Evolutionary conservation across 176 grass and related monocot genomes (phyloP).

Genomic region (Raddia guianensis): DNA sequence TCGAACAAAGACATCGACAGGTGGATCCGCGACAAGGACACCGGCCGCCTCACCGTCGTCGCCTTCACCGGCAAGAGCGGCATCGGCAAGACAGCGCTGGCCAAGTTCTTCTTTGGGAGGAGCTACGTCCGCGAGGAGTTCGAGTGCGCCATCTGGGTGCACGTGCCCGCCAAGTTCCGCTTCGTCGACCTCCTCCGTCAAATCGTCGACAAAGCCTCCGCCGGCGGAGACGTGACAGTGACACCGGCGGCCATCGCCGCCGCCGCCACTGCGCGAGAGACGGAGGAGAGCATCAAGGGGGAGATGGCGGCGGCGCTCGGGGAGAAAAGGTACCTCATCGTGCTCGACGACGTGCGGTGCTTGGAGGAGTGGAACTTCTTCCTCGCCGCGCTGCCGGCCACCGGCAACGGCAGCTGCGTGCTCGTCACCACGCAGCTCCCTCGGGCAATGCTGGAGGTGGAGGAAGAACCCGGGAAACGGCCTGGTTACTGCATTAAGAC

Average conservation of each 20-base stretch:
- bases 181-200: not conserved
- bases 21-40: not conserved
- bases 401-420: not conserved
- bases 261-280: no score
- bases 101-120: not conserved
- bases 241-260: no score
- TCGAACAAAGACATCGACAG: not conserved
- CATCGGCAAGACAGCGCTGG: conserved; percentile 20
- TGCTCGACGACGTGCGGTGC: not conserved
- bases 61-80: conserved; percentile 20
- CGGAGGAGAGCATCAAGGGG: not conserved
- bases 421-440: conserved; percentile 6
- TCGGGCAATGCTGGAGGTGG: no score
- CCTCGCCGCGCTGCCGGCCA: not conserved
- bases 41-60: not conserved
- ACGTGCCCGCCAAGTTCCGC: not conserved
- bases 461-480: no score
- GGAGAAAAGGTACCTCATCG: not conserved
- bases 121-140: not conserved
- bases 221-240: not conserved
- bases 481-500: not conserved
- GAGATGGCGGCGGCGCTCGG: not conserved
- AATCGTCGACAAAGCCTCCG: not conserved
- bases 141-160: not conserved
- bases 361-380: conserved; percentile 10